Evolutionary conservation across 2,329 filamentous ascomycete species (phyloP), one percentile per base, ranked within the genome.

Genomic region (Cryphonectria naterciae): DNA sequence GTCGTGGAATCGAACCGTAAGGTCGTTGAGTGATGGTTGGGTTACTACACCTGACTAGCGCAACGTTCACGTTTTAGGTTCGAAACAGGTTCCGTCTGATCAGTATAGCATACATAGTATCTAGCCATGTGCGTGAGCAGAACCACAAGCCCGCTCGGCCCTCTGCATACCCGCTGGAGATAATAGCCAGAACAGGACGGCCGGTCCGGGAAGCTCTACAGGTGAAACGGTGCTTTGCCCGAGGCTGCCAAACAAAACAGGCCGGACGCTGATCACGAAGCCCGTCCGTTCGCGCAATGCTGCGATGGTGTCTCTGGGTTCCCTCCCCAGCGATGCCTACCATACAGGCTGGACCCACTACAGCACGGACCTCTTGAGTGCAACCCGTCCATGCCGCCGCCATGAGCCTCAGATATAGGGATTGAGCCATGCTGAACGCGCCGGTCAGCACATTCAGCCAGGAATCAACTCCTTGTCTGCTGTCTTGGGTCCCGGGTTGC

Each of bases 1-100:
- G 28, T 58, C 15, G 54, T 32, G 19, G 54, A 15, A 49, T n/a
- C 46, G 28, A 15, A 58, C 28, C 15, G 25, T 7, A 17, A 15
- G 25, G 17, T 6, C 25, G 54, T 58, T 58, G 54, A 32, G 22
- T 6, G 28, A 35, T 19, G 54, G 52, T 11, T 32, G 7, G 28
- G 54, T 7, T 35, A 13, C 11, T 15, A 58, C 54, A 28, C 25
- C 54, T 8, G 54, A 32, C 54, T 58, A 58, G 54, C 54, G 19
- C 65, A 17, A 58, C 32, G 32, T 52, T 65, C 56, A 68, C 32
- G 46, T 69, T 65, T 69, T 65, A 63, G 63, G 70, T 66, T 63
- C 67, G 70, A 71, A 67, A 71, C 70, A 67, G 67, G 70, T 46
- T 46, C 70, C 25, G 67, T 71, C 67, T 69, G 63, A 66, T 67